These are phyloP conservation scores for Hypsizygus ulmarius DNA, from an alignment of 1,284 basidiomycete species.

Conservation along the genomic window DNA sequence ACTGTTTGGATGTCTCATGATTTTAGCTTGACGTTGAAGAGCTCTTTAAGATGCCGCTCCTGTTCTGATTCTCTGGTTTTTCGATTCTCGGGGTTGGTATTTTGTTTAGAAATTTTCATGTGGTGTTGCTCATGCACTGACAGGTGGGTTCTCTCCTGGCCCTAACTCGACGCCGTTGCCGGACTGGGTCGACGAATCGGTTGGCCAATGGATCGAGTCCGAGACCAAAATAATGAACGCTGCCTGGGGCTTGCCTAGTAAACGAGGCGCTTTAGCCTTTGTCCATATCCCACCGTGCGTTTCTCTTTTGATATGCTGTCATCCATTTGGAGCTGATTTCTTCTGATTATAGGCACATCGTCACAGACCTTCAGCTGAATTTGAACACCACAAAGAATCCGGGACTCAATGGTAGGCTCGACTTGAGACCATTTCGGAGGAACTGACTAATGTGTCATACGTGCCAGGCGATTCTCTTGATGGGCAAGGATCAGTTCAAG, in stretches of 20 bases:
- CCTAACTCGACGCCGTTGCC: constrained; percentile 44
- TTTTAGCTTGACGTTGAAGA: constrained; percentile 1
- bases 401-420: constrained; percentile 55
- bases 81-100: constrained; percentile 61
- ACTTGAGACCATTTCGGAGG: neutral
- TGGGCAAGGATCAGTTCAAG: constrained; percentile 59
- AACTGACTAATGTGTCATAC: constrained; percentile 31
- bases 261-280: constrained; percentile 58
- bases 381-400: constrained; percentile 52
- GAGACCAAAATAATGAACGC: constrained; percentile 52
- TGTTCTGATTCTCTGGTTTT: constrained; percentile 64
- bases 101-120: neutral
- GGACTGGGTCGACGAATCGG: constrained; percentile 66
- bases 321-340: neutral
- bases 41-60: constrained; percentile 44
- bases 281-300: constrained; percentile 60
- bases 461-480: constrained; percentile 55
- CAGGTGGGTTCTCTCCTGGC: constrained; percentile 49
- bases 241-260: constrained; percentile 54
- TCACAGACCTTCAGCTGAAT: constrained; percentile 44
- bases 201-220: constrained; percentile 56
- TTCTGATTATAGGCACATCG: constrained; percentile 8
- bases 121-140: neutral
- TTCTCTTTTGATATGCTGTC: neutral
- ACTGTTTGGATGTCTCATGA: neutral